A percentile compares a stretch with the other conserved stretches of the same genome.
These are phyloP conservation scores for Zizania palustris DNA, from an alignment of 202 grass and related monocot species.

Conservation along the genomic window DNA sequence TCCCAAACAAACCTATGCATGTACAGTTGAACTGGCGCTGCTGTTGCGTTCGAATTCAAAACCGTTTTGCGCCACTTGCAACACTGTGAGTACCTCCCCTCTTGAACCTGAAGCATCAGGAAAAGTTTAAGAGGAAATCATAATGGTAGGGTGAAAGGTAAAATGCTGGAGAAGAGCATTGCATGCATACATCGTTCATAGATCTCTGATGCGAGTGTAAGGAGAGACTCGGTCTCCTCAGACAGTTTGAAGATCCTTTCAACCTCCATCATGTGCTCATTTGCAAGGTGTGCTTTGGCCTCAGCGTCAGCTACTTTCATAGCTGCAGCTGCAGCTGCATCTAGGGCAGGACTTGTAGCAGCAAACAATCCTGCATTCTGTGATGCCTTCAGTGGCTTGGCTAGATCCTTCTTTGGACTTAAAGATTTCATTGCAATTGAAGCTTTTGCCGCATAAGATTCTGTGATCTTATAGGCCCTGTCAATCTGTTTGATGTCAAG, in stretches of 20 bases:
- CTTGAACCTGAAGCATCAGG: conserved; percentile 61
- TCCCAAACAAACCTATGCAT: conserved; percentile 2
- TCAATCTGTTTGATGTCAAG: conserved; percentile 50
- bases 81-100: conserved; percentile 65
- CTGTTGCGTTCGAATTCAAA: conserved; percentile 31
- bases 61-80: conserved; percentile 31
- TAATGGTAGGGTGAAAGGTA: neutral
- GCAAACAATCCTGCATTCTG: conserved; percentile 41
- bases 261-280: conserved; percentile 69
- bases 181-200: conserved; percentile 68
- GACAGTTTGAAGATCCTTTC: conserved; percentile 74
- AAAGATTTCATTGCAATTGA: conserved; percentile 50
- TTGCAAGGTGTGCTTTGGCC: conserved; percentile 75
- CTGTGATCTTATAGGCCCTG: conserved; percentile 71
- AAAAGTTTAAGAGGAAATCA: conserved; percentile 14
- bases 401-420: conserved; percentile 63
- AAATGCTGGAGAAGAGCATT: conserved; percentile 26
- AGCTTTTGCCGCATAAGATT: conserved; percentile 64
- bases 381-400: conserved; percentile 46
- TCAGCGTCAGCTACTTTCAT: conserved; percentile 80
- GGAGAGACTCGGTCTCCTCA: conserved; percentile 69
- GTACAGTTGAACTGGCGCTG: neutral
- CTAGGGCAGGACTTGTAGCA: conserved; percentile 43
- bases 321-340: conserved; percentile 62
- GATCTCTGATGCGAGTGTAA: conserved; percentile 66